phyloP scores from a whole-genome alignment of 345 rosid genomes.

The Populus pruinosa region DNA sequence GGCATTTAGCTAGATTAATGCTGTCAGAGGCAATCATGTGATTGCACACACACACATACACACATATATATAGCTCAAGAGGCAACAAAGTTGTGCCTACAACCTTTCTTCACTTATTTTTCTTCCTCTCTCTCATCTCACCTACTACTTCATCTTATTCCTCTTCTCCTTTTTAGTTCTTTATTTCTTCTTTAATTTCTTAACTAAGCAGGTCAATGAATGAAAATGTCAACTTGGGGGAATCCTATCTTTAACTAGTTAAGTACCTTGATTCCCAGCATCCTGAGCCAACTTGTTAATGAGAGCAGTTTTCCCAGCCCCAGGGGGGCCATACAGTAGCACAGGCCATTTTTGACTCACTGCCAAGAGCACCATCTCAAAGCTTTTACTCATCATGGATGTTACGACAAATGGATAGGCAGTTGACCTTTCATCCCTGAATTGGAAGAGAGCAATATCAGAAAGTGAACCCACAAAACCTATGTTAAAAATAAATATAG shows the following conservation, averaged over 20 bases:
- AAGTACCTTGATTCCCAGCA: slow-evolving; percentile 67
- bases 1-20: neutral
- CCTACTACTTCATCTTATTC: too few relatives aligned
- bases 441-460: slow-evolving; percentile 18
- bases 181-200: too few relatives aligned
- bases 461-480: neutral
- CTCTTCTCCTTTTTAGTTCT: too few relatives aligned
- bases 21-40: too few relatives aligned
- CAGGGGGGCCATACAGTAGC: slow-evolving; percentile 85
- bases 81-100: too few relatives aligned
- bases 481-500: neutral
- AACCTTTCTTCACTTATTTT: too few relatives aligned
- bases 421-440: slow-evolving; percentile 52
- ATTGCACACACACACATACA: too few relatives aligned
- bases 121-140: too few relatives aligned
- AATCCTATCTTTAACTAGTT: slow-evolving; percentile 4
- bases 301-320: slow-evolving; percentile 91
- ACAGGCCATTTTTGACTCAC: slow-evolving; percentile 90
- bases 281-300: slow-evolving; percentile 66
- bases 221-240: neutral
- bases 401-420: slow-evolving; percentile 62
- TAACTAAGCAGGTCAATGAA: neutral
- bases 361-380: slow-evolving; percentile 76
- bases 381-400: slow-evolving; percentile 53
- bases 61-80: too few relatives aligned